Evolutionary conservation across 192 early-diverging fungal species (phyloP).

Genomic region (Chytriomyces confervae): DNA sequence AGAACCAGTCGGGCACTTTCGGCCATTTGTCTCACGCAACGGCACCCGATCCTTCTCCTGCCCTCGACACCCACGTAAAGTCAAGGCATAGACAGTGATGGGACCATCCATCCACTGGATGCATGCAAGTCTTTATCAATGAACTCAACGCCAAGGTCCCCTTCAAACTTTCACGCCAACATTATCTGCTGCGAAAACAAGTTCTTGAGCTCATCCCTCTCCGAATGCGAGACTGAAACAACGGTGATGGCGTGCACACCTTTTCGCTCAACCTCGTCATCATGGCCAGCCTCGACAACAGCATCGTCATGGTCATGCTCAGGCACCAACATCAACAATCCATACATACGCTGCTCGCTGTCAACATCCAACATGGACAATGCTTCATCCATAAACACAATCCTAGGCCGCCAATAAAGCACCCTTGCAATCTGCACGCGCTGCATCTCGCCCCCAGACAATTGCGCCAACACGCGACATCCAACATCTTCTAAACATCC

Average conservation of each 20-base stretch:
- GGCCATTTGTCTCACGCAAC: too few relatives aligned
- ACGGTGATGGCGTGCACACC: background rate
- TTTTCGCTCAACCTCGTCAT: background rate
- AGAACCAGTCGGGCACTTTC: too few relatives aligned
- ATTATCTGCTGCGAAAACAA: background rate
- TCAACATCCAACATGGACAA: constrained; percentile 37
- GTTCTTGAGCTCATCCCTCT: background rate
- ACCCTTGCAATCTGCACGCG: constrained; percentile 49
- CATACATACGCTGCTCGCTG: constrained; percentile 16
- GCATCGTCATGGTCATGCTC: too few relatives aligned
- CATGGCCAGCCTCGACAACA: background rate
- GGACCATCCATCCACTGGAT: too few relatives aligned
- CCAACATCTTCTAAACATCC: background rate
- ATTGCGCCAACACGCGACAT: constrained; percentile 56
- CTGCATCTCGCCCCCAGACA: constrained; percentile 51
- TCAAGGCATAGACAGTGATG: too few relatives aligned
- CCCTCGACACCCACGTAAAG: too few relatives aligned
- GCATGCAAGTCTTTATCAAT: too few relatives aligned
- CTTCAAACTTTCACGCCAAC: background rate
- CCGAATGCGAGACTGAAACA: background rate
- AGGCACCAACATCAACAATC: background rate
- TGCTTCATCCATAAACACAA: constrained; percentile 64
- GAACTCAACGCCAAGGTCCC: too few relatives aligned
- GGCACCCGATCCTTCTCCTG: too few relatives aligned
- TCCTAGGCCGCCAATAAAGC: constrained; percentile 64